Base-by-base conservation (phyloP, 257 asterid species). In the Eustoma russellianum region DNA sequence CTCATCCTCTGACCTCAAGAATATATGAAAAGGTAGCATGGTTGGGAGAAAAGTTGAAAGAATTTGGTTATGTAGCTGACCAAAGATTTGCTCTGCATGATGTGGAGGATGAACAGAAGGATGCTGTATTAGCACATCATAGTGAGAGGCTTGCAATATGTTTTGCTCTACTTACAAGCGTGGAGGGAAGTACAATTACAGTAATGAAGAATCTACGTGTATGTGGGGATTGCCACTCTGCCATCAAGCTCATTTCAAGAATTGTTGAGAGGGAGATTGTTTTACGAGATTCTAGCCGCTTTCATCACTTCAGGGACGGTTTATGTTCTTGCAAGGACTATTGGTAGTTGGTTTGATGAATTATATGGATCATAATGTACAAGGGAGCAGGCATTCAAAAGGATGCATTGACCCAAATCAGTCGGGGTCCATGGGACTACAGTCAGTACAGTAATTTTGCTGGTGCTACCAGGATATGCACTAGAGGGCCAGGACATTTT, bases 241-340 rank as follows among this genome's bases (percentile, higher is more conserved):
- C 75, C 17, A 67, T 77, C 56, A 80, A 78, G 70, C 62, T 78
- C 33, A 52, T 64, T 38, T 73, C 79, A 8, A 70, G 56, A 69
- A 48, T 83, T 6, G 73, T 72, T 47, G 51, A 49, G 30, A 66
- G 79, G 44, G 69, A 80, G 52, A 76, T 78, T 58, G 45, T 71
- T 10, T 35, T 74, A 11, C 67, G 82, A 70, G 84, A 83, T 70
- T 71, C 80, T n/a, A 83, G 63, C 47, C 80, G 79, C 9, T 80
- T 83, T 70, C 85, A 77, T 76, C 88, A 76, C 66, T 75, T 77
- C 34, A 66, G 75, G 52, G 83, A 80, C 57, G 82, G 88, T 3
- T 68, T 73, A 46, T 77, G 88, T 74, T 82, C 83, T 3, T 83
- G 93, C 53, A 55, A 69, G 28, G 81, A 80, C 60, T 75, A 77